These are phyloP conservation scores for Arthrocladium fulminans DNA, from an alignment of 2,329 filamentous ascomycete genomes.

Conservation along the genomic window DNA sequence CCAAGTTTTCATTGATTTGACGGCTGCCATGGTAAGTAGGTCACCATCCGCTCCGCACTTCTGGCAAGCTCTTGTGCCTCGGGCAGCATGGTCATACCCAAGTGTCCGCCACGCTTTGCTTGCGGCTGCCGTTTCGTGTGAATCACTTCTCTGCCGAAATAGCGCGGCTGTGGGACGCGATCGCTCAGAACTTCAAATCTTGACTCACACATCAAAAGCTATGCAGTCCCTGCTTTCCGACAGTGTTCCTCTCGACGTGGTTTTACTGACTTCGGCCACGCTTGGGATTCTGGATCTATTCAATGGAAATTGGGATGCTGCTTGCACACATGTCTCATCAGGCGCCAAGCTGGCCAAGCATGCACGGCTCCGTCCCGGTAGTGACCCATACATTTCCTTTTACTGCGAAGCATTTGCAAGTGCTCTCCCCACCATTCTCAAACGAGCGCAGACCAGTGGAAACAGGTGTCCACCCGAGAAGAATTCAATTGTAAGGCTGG, in stretches of 20 bases:
- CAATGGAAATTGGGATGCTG: conserved; percentile 9
- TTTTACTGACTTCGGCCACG: conserved; percentile 12
- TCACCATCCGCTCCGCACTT: conserved; percentile 4
- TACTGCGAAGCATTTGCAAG: conserved; percentile 10
- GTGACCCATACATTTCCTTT: conserved; percentile 4
- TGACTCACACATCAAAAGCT: conserved; percentile 8
- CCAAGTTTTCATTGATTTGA: conserved; percentile 2
- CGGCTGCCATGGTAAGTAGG: neutral
- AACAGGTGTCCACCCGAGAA: conserved; percentile 2
- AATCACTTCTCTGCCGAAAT: conserved; percentile 7
- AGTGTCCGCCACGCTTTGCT: conserved; percentile 15
- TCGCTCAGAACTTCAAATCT: conserved; percentile 5
- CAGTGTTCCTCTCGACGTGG: conserved; percentile 8
- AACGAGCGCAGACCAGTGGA: neutral
- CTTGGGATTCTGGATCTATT: conserved; percentile 12
- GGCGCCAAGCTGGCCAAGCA: conserved; percentile 7
- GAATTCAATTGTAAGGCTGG: neutral
- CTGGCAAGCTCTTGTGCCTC: conserved; percentile 14
- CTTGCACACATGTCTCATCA: conserved; percentile 7
- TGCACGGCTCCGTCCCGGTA: neutral
- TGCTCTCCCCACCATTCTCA: conserved; percentile 2
- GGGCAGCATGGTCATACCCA: conserved; percentile 10
- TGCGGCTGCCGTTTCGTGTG: conserved; percentile 12
- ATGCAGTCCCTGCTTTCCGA: conserved; percentile 10
- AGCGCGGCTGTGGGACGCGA: neutral